Evolutionary conservation across 495 filamentous ascomycete genomes (phyloP).

Genomic region (Neurospora africana): DNA sequence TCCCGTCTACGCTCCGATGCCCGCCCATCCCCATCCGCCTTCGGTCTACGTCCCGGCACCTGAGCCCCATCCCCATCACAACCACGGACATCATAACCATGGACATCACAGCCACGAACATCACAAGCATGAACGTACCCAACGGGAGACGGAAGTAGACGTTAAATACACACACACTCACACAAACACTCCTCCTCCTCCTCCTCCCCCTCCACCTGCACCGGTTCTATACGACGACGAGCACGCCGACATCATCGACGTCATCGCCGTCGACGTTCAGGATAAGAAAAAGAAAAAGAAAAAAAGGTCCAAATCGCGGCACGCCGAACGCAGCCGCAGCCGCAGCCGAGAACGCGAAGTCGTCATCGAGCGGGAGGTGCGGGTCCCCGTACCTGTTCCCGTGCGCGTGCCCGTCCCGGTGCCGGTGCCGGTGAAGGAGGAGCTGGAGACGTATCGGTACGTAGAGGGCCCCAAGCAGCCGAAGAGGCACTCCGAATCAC

Average conservation of each 20-base stretch:
- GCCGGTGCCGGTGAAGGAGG: slow-evolving; percentile 17
- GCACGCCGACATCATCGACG: slow-evolving; percentile 32
- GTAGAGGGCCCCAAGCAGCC: slow-evolving; percentile 26
- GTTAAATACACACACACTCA: background rate
- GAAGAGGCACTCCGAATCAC: background rate
- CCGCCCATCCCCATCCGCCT: slow-evolving; percentile 12
- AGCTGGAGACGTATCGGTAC: slow-evolving; percentile 38
- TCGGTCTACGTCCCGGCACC: slow-evolving; percentile 12
- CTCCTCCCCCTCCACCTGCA: slow-evolving; percentile 17
- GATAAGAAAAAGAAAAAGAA: slow-evolving; percentile 9
- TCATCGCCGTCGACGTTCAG: slow-evolving; percentile 43
- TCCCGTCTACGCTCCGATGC: background rate
- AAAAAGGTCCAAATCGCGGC: slow-evolving; percentile 10
- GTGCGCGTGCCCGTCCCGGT: slow-evolving; percentile 23
- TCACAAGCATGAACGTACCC: background rate
- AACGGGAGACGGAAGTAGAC: background rate
- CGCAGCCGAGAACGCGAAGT: slow-evolving; percentile 28
- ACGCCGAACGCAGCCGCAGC: slow-evolving; percentile 11
- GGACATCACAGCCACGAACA: slow-evolving; percentile 10
- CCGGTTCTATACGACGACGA: slow-evolving; percentile 16
- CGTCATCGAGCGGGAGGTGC: slow-evolving; percentile 38
- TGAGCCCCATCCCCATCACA: slow-evolving; percentile 17
- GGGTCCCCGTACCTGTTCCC: slow-evolving; percentile 27
- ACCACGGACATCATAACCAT: slow-evolving; percentile 1
- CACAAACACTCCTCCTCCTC: slow-evolving; percentile 5